Conservation (phyloP, 805 yeast species). For the Yarrowia sp. region DNA sequence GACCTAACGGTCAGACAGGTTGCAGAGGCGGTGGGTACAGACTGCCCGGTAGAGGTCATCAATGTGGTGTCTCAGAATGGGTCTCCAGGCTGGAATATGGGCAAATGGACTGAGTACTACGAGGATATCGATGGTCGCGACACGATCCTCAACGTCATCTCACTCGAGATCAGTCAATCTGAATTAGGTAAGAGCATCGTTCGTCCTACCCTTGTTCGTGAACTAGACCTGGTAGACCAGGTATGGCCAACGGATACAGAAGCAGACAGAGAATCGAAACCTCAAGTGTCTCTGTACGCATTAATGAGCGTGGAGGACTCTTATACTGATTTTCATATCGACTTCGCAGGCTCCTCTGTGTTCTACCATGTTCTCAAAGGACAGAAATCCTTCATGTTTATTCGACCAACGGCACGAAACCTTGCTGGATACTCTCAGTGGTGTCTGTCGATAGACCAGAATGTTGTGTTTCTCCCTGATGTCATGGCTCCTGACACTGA, state of each 20-base stretch:
- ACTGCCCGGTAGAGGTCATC: slow-evolving; percentile 72
- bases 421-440: slow-evolving; percentile 61
- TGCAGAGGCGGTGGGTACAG: slow-evolving; percentile 58
- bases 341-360: slow-evolving; percentile 90
- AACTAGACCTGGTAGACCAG: slow-evolving; percentile 62
- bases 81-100: slow-evolving; percentile 60
- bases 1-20: slow-evolving; percentile 54
- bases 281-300: slow-evolving; percentile 61
- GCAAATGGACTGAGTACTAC: slow-evolving; percentile 73
- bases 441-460: slow-evolving; percentile 66
- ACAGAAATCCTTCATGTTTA: slow-evolving; percentile 65
- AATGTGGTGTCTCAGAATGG: slow-evolving; percentile 77
- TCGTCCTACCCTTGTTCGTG: slow-evolving; percentile 65
- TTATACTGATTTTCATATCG: slow-evolving; percentile 87
- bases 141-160: slow-evolving; percentile 74
- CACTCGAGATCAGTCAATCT: slow-evolving; percentile 69
- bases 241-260: slow-evolving; percentile 50
- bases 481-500: slow-evolving; percentile 21
- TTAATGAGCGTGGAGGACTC: slow-evolving; percentile 79
- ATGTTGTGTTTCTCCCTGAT: slow-evolving; percentile 62
- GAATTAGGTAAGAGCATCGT: slow-evolving; percentile 48
- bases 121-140: slow-evolving; percentile 44
- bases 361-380: slow-evolving; percentile 83
- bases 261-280: slow-evolving; percentile 30
- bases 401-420: slow-evolving; percentile 69